phyloP scores from a whole-genome alignment of 2,329 filamentous ascomycete genomes.

The Ascocoryne sarcoides region DNA sequence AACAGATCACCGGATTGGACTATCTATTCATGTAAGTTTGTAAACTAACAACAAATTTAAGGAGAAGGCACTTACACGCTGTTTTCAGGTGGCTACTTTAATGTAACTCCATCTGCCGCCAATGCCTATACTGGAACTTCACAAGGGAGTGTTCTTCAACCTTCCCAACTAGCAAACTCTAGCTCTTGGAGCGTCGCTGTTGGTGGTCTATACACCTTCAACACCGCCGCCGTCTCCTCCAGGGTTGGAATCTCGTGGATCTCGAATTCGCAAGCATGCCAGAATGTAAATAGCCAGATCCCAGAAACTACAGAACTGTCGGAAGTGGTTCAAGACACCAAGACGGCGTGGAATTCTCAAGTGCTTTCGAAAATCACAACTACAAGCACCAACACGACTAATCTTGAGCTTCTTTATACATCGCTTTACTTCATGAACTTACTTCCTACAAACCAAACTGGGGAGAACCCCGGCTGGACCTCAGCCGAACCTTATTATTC shows the following conservation, averaged over 20 bases:
- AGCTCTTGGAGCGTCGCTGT: conserved; percentile 35
- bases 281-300: conserved; percentile 37
- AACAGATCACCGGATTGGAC: conserved; percentile 54
- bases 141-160: conserved; percentile 27
- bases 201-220: conserved; percentile 40
- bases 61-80: too few relatives aligned
- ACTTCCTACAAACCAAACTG: conserved; percentile 54
- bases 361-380: conserved; percentile 57
- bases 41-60: too few relatives aligned
- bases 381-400: conserved; percentile 44
- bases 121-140: conserved; percentile 22
- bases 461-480: conserved; percentile 59
- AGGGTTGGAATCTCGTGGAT: conserved; percentile 42
- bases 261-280: conserved; percentile 38
- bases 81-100: conserved; percentile 19
- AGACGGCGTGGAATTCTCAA: conserved; percentile 48
- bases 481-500: conserved; percentile 61
- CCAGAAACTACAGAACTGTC: conserved; percentile 33
- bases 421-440: conserved; percentile 46
- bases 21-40: conserved; percentile 49
- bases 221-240: conserved; percentile 34
- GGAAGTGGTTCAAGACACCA: conserved; percentile 34
- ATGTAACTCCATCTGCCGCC: conserved; percentile 13
- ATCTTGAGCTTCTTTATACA: conserved; percentile 54
- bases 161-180: conserved; percentile 23